Evolutionary conservation across 805 yeast species (phyloP).

Genomic region (Diddensiella transvaalensis): DNA sequence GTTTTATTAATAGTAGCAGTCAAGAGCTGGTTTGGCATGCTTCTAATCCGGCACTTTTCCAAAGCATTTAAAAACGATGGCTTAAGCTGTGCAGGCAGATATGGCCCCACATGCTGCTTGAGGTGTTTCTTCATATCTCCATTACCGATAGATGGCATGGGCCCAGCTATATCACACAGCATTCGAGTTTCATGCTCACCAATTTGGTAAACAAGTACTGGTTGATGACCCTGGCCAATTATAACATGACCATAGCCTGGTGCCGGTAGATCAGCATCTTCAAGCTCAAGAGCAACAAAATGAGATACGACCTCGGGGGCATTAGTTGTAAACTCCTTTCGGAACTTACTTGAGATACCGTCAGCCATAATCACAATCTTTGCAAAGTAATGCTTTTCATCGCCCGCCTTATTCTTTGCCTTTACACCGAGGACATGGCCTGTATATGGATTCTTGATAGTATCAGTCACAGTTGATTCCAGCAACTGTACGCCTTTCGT

Average conservation of each 20-base stretch:
- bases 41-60: slow-evolving; percentile 53
- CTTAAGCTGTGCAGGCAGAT: slow-evolving; percentile 58
- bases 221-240: slow-evolving; percentile 73
- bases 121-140: slow-evolving; percentile 63
- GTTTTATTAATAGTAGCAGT: slow-evolving; percentile 66
- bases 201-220: slow-evolving; percentile 84
- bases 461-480: slow-evolving; percentile 77
- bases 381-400: slow-evolving; percentile 48
- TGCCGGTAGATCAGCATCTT: slow-evolving; percentile 70
- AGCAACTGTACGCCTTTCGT: slow-evolving; percentile 74
- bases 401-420: slow-evolving; percentile 30
- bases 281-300: slow-evolving; percentile 78
- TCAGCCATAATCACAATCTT: slow-evolving; percentile 78
- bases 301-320: slow-evolving; percentile 73
- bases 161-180: slow-evolving; percentile 80
- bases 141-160: slow-evolving; percentile 61
- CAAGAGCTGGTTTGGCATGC: slow-evolving; percentile 92
- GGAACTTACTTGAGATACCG: slow-evolving; percentile 90
- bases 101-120: slow-evolving; percentile 55
- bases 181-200: slow-evolving; percentile 80
- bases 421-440: slow-evolving; percentile 71
- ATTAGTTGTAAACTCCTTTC: slow-evolving; percentile 65
- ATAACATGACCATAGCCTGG: slow-evolving; percentile 86
- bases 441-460: slow-evolving; percentile 52
- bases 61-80: slow-evolving; percentile 72